A percentile compares a stretch with the other conserved stretches of the same genome.
Conservation (phyloP, 2,329 filamentous ascomycete species). For the Alternaria gaisen region DNA sequence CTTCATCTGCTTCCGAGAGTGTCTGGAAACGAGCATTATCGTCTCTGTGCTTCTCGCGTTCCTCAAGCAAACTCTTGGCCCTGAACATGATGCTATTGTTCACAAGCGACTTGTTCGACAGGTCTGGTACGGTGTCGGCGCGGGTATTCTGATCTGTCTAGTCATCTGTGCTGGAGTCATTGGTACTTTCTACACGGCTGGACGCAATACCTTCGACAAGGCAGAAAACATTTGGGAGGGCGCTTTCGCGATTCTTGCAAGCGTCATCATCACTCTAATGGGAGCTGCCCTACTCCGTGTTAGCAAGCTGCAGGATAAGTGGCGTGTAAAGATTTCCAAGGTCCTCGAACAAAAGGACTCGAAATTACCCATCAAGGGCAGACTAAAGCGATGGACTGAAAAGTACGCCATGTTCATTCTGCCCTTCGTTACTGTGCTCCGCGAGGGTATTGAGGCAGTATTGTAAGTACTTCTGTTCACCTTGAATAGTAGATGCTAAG, state of each 20-base stretch:
- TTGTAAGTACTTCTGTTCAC: slow-evolving; percentile 55
- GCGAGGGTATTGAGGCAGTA: slow-evolving; percentile 86
- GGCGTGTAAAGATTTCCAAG: slow-evolving; percentile 81
- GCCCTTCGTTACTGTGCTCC: slow-evolving; percentile 86
- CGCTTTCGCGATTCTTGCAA: slow-evolving; percentile 76
- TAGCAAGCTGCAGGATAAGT: slow-evolving; percentile 85
- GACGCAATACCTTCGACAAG: slow-evolving; percentile 70
- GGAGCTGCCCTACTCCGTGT: slow-evolving; percentile 82
- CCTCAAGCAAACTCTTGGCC: slow-evolving; percentile 80
- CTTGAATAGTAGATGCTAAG: not conserved
- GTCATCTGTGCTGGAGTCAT: slow-evolving; percentile 72
- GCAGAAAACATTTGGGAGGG: slow-evolving; percentile 85
- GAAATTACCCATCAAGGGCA: slow-evolving; percentile 49
- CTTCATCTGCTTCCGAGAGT: slow-evolving; percentile 89
- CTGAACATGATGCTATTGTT: slow-evolving; percentile 66
- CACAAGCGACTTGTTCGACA: slow-evolving; percentile 75
- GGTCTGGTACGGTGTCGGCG: slow-evolving; percentile 72
- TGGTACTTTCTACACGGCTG: slow-evolving; percentile 71
- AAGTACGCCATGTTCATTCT: slow-evolving; percentile 88
- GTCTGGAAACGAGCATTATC: slow-evolving; percentile 83
- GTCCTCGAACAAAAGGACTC: slow-evolving; percentile 68
- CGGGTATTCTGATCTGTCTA: slow-evolving; percentile 71
- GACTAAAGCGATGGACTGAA: slow-evolving; percentile 71
- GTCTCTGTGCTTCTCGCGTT: slow-evolving; percentile 88
- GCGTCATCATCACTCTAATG: slow-evolving; percentile 82